Percentiles rank a stretch among this genome's conserved stretches.
Evolutionary conservation across 805 yeast genomes (phyloP).

Genomic region (Barnettozyma pratensis): DNA sequence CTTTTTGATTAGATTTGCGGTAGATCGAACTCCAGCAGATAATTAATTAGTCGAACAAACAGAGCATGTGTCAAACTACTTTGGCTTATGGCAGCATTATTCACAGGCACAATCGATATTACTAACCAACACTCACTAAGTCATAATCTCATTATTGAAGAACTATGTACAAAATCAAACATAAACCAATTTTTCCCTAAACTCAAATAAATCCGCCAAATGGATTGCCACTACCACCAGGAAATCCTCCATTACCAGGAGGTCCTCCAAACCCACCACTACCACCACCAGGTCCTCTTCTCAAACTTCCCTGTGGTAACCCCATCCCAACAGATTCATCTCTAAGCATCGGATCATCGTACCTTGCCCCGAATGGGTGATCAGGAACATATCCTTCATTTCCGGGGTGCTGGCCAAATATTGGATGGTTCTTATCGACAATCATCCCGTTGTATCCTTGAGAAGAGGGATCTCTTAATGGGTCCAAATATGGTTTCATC

Average conservation of each 20-base stretch:
- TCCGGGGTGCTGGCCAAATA: slow-evolving; percentile 28
- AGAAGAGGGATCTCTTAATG: slow-evolving; percentile 20
- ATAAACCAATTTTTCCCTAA: no score
- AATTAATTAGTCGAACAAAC: no score
- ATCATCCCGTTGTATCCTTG: slow-evolving; percentile 44
- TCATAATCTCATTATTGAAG: no score
- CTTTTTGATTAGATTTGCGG: no score
- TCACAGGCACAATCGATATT: no score
- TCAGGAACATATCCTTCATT: not conserved
- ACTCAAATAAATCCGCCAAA: slow-evolving; percentile 7
- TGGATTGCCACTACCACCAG: slow-evolving; percentile 3
- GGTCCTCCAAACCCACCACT: not conserved
- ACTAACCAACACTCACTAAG: no score
- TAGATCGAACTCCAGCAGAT: no score
- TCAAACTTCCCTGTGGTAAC: slow-evolving; percentile 7
- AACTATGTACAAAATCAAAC: no score
- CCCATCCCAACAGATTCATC: slow-evolving; percentile 10
- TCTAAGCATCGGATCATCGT: slow-evolving; percentile 4
- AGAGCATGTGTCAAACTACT: no score
- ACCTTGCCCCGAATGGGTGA: slow-evolving; percentile 3
- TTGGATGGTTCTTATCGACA: slow-evolving; percentile 46
- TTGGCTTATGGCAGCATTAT: no score
- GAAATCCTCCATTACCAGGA: not conserved
- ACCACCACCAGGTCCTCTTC: not conserved
- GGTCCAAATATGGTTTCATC: slow-evolving; percentile 40